Evolutionary conservation across 2,329 filamentous ascomycete genomes (phyloP).

Genomic region (Beauveria brongniartii): DNA sequence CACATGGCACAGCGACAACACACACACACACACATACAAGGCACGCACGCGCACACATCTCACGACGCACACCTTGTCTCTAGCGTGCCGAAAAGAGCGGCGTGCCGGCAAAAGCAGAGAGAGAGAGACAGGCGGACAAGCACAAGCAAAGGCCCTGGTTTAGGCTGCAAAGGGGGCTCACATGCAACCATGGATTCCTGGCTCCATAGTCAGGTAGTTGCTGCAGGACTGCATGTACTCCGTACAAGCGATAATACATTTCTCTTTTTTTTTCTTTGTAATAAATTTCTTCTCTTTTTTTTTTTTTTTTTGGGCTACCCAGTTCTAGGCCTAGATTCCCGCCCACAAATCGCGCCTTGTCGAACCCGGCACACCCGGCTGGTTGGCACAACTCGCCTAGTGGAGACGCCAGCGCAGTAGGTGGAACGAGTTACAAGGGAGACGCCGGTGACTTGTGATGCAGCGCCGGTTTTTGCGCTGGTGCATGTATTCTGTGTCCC

Average conservation of each 20-base stretch:
- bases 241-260: background rate
- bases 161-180: background rate
- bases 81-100: background rate
- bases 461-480: background rate
- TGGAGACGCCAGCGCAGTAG: background rate
- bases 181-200: too few species aligned
- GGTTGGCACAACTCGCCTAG: background rate
- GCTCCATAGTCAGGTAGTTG: background rate
- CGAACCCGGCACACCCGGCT: background rate
- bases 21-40: background rate
- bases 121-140: background rate
- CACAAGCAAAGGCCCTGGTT: background rate
- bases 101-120: background rate
- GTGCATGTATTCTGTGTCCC: background rate
- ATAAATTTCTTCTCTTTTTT: background rate
- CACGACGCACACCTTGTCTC: background rate
- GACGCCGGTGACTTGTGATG: background rate
- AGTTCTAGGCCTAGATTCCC: slow-evolving; percentile 1
- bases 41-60: background rate
- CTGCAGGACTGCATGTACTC: background rate
- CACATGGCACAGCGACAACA: background rate
- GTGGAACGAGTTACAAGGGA: slow-evolving; percentile 1
- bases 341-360: background rate
- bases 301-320: background rate
- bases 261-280: background rate